Conservation (phyloP, 2,329 filamentous ascomycete genomes). For the Alternaria viburni region DNA sequence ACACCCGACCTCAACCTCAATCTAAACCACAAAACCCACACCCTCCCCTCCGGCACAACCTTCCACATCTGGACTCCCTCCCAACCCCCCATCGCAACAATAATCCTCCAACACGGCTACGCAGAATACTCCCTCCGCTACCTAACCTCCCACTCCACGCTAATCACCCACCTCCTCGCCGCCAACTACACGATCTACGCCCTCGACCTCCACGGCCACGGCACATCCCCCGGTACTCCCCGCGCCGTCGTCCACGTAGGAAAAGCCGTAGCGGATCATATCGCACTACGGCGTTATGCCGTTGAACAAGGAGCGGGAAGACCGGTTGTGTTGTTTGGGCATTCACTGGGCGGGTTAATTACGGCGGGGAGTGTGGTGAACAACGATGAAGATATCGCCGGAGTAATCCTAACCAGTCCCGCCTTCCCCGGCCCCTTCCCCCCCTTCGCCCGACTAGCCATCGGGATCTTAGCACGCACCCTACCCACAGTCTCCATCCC, state of each 20-base stretch:
- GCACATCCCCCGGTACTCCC: not conserved
- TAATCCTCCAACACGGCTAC: constrained; percentile 12
- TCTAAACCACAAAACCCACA: not conserved
- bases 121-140: constrained; percentile 10
- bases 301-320: not conserved
- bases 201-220: not conserved
- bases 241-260: not conserved
- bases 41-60: not conserved
- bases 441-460: not conserved
- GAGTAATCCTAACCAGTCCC: not conserved
- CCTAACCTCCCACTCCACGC: constrained; percentile 1
- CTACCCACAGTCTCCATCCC: not conserved
- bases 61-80: not conserved
- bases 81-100: not conserved
- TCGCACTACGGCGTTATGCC: not conserved
- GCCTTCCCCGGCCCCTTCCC: not conserved
- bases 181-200: not conserved
- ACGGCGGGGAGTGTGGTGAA: not conserved
- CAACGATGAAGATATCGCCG: too few species aligned
- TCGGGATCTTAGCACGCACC: not conserved
- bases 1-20: not conserved
- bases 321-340: not conserved
- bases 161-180: constrained; percentile 3
- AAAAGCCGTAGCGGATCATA: not conserved
- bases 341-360: not conserved